Evolutionary conservation across 148 eudicot species (phyloP), one percentile per base, ranked within the genome.

Genomic region (Spergularia bocconei): DNA sequence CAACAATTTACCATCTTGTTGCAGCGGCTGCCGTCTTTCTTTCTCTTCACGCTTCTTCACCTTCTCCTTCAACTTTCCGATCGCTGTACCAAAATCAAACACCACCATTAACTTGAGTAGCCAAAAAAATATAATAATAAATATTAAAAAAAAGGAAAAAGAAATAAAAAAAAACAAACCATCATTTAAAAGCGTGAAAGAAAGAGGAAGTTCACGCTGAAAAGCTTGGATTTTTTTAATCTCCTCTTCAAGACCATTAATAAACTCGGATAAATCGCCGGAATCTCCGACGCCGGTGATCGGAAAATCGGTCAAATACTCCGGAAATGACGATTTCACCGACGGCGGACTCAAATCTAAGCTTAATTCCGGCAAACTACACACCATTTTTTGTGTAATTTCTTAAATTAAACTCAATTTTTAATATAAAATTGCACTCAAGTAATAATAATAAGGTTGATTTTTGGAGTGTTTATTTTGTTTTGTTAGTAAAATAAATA

Each of bases 181-280:
- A 67, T 91, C 84, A 19, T 83, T 80, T 13, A 93, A 39, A 25
- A 93, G 80, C 38, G 76, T 71, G 76, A 75, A 72, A 23, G 89
- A 91, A 21, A 85, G 71, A 29, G 98, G 96, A 14, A 93, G 85
- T 64, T 91, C 93, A 39, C 88, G 90, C 70, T 84, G 86, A 67
- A 88, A 88, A 7, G 81, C 90, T 10, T 86, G 80, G 63, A 91
- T 78, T 79, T 89, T 93, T 12, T 57, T 73, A 59, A 86, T 70
- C 66, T 93, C 98, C 0, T 75, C 77, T 39, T 87, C 86, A 52
- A 91, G 76, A 2, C 63, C 17, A 14, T 52, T 9, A 50, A 91
- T 71, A 67, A 74, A 77, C 20, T 72, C 79, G 0, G 78, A 38
- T 36, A 82, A 19, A 58, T 77, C 81, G 23, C 68, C 63, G 12